Evolutionary conservation across 2,329 filamentous ascomycete species (phyloP).

Genomic region (Cordyceps farinosa): DNA sequence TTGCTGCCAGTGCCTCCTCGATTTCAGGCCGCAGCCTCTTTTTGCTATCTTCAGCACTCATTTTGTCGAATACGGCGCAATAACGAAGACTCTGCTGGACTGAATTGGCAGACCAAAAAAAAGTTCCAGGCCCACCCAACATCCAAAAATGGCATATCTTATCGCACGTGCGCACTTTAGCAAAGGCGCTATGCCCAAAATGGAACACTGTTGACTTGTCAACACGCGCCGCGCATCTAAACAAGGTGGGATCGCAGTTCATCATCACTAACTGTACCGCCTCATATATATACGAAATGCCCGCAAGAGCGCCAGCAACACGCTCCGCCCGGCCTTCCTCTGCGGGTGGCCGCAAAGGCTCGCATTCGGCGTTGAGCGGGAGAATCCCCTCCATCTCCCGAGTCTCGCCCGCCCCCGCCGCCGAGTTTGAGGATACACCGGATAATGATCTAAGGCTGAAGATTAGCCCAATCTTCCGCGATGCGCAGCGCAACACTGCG

Average conservation of each 20-base stretch:
- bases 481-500: conserved; percentile 85
- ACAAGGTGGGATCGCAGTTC: conserved; percentile 9
- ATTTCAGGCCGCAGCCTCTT: conserved; percentile 35
- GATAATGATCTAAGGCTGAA: conserved; percentile 68
- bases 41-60: conserved; percentile 32
- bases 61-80: conserved; percentile 20
- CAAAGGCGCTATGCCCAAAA: conserved; percentile 27
- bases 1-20: conserved; percentile 31
- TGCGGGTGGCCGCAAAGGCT: conserved; percentile 38
- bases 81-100: background rate
- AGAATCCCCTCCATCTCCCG: conserved; percentile 47
- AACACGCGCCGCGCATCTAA: conserved; percentile 17
- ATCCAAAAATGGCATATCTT: conserved; percentile 23
- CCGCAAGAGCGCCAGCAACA: conserved; percentile 42
- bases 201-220: conserved; percentile 33
- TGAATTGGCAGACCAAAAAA: conserved; percentile 20
- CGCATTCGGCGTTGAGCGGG: conserved; percentile 35
- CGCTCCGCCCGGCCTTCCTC: conserved; percentile 46
- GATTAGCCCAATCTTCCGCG: conserved; percentile 68
- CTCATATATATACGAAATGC: conserved; percentile 39
- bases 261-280: background rate
- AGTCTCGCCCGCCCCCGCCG: conserved; percentile 54
- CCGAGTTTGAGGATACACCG: conserved; percentile 73
- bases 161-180: conserved; percentile 31
- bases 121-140: conserved; percentile 21